These are phyloP conservation scores for Trichoderma pleuroti DNA, from an alignment of 2,329 filamentous ascomycete species.

Conservation along the genomic window DNA sequence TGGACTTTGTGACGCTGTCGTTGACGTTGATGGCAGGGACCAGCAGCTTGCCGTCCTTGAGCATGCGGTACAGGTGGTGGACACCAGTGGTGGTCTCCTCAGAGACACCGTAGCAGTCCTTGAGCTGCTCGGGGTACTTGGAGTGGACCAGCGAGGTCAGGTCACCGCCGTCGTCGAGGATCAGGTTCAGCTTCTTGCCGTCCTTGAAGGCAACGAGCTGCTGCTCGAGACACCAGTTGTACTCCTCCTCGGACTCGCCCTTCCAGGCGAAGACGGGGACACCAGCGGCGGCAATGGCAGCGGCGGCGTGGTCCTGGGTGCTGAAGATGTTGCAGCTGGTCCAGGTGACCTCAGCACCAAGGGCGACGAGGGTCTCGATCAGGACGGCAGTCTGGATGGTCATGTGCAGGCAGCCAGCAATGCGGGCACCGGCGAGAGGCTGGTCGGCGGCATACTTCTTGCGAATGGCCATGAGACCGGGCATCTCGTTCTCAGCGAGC, in stretches of 20 bases:
- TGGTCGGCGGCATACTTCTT: slow-evolving; percentile 88
- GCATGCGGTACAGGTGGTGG: slow-evolving; percentile 98
- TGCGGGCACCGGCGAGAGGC: slow-evolving; percentile 89
- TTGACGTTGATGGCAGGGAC: slow-evolving; percentile 99
- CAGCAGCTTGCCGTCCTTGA: slow-evolving; percentile 85
- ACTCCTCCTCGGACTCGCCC: slow-evolving; percentile 98
- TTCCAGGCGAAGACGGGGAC: slow-evolving; percentile 79
- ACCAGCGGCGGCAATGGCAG: slow-evolving; percentile 90
- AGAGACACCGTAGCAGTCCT: slow-evolving; percentile 96
- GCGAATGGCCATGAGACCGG: slow-evolving; percentile 94
- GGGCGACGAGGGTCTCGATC: slow-evolving; percentile 92
- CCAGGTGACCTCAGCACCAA: slow-evolving; percentile 99
- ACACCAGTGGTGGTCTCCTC: slow-evolving; percentile 99
- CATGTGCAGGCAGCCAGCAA: slow-evolving; percentile 98
- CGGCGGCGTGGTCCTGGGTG: slow-evolving; percentile 96
- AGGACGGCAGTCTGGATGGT: slow-evolving; percentile 99
- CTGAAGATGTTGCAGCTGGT: slow-evolving; percentile 99
- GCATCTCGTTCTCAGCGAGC: slow-evolving; percentile 95
- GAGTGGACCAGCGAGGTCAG: slow-evolving; percentile 92
- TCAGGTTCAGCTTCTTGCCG: slow-evolving; percentile 93
- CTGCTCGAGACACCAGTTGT: slow-evolving; percentile 99
- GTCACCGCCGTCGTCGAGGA: slow-evolving; percentile 98
- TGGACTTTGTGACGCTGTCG: slow-evolving; percentile 99
- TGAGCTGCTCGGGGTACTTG: slow-evolving; percentile 98
- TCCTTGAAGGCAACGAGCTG: slow-evolving; percentile 97